Evolutionary conservation across 2,329 filamentous ascomycete genomes (phyloP).

Genomic region (Claviceps sp.): DNA sequence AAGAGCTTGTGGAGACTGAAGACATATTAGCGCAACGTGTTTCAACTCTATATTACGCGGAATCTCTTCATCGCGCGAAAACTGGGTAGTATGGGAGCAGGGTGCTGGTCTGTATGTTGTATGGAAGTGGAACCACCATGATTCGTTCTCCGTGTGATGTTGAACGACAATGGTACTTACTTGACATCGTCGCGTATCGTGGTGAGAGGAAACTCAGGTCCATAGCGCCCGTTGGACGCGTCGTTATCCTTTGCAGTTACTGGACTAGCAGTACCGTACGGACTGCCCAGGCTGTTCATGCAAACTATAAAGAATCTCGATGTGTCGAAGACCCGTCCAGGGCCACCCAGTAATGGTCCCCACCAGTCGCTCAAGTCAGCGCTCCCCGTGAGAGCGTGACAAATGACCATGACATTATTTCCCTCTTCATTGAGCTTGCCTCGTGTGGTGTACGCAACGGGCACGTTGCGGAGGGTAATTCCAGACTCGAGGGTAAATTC

Average conservation of each 20-base stretch:
- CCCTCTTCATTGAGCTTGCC: conserved; percentile 44
- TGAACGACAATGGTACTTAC: conserved; percentile 33
- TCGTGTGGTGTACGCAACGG: conserved; percentile 53
- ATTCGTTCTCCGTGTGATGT: not conserved
- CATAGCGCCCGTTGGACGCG: conserved; percentile 60
- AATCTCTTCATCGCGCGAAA: not conserved
- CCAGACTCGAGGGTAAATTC: conserved; percentile 90
- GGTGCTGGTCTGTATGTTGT: not conserved
- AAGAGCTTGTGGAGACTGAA: conserved; percentile 65
- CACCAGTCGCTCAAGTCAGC: conserved; percentile 82
- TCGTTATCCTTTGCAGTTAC: conserved; percentile 82
- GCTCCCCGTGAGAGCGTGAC: conserved; percentile 74
- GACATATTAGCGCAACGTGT: conserved; percentile 7
- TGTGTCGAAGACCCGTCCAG: conserved; percentile 67
- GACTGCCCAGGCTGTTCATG: conserved; percentile 74
- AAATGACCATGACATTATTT: conserved; percentile 63
- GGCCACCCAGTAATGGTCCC: conserved; percentile 67
- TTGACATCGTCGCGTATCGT: conserved; percentile 93
- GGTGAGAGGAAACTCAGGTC: conserved; percentile 90
- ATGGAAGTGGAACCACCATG: not conserved
- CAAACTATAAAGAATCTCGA: conserved; percentile 77
- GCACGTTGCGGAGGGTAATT: conserved; percentile 63
- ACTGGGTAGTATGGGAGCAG: not conserved
- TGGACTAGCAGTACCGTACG: conserved; percentile 77
- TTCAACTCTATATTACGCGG: not conserved